Percentiles rank a stretch among this genome's conserved stretches.
phyloP scores from a whole-genome alignment of 2,329 filamentous ascomycete species.

The Pseudonectria buxi region DNA sequence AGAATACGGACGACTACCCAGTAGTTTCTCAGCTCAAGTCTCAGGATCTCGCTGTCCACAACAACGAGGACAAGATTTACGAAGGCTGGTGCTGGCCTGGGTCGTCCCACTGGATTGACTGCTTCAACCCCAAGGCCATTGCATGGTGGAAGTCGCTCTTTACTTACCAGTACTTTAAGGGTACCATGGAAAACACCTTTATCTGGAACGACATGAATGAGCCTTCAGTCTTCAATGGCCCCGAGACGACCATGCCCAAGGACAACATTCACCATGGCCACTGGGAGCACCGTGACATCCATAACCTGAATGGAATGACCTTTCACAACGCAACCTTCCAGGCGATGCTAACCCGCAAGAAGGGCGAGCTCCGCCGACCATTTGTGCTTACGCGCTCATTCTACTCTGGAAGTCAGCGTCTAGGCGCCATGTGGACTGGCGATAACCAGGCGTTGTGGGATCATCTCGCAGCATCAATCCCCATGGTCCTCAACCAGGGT shows the following conservation, averaged over 20 bases:
- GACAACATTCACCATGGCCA: conserved; percentile 87
- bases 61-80: conserved; percentile 83
- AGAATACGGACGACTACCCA: conserved; percentile 73
- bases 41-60: conserved; percentile 75
- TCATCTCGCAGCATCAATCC: conserved; percentile 80
- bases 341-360: conserved; percentile 75
- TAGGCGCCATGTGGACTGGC: conserved; percentile 97
- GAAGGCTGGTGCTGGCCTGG: conserved; percentile 99
- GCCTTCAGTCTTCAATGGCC: conserved; percentile 96
- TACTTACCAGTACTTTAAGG: conserved; percentile 81
- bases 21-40: conserved; percentile 76
- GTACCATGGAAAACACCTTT: conserved; percentile 78
- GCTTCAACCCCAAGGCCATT: conserved; percentile 85
- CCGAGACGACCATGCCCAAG: conserved; percentile 97
- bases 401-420: conserved; percentile 81
- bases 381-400: conserved; percentile 92
- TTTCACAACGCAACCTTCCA: conserved; percentile 92
- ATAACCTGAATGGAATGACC: conserved; percentile 93
- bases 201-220: conserved; percentile 99
- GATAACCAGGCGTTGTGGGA: conserved; percentile 94
- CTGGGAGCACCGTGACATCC: conserved; percentile 96
- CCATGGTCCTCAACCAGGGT: conserved; percentile 90
- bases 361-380: conserved; percentile 76
- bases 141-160: conserved; percentile 90
- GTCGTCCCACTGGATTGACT: conserved; percentile 92